Conservation (phyloP, 2,329 filamentous ascomycete species). For the Pseudogymnoascus sp. region DNA sequence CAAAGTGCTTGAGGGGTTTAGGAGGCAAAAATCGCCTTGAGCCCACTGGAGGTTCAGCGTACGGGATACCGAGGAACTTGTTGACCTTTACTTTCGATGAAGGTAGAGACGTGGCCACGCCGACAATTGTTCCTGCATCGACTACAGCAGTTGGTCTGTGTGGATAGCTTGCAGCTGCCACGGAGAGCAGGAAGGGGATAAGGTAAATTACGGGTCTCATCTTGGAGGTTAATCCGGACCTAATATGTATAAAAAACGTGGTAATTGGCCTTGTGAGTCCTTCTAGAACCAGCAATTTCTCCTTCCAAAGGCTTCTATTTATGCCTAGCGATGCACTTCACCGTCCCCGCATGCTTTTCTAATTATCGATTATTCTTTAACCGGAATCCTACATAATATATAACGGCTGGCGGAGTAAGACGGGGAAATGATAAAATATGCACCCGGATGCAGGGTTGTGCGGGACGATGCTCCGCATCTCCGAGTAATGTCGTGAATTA, state of each 20-base stretch:
- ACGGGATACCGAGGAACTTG: conserved; percentile 11
- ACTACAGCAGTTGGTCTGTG: background rate
- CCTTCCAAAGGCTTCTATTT: background rate
- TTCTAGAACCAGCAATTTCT: background rate
- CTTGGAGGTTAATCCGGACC: background rate
- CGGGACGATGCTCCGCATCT: background rate
- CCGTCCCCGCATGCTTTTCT: background rate
- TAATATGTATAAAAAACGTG: background rate
- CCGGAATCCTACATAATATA: background rate
- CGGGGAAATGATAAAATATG: background rate
- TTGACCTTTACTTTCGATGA: conserved; percentile 12
- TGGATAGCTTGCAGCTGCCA: background rate
- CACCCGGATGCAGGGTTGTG: background rate
- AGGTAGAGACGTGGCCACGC: background rate
- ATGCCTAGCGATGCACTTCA: background rate
- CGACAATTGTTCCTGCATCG: background rate
- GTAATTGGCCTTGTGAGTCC: background rate
- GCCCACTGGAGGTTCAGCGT: conserved; percentile 6
- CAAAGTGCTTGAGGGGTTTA: background rate
- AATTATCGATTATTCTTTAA: background rate
- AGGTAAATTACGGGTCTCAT: background rate
- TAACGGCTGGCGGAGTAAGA: background rate
- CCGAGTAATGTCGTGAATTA: background rate
- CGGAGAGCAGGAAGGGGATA: background rate
- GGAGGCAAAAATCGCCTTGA: conserved; percentile 11